These are phyloP conservation scores for Hura crepitans DNA, from an alignment of 441 rosid species.

Conservation along the genomic window DNA sequence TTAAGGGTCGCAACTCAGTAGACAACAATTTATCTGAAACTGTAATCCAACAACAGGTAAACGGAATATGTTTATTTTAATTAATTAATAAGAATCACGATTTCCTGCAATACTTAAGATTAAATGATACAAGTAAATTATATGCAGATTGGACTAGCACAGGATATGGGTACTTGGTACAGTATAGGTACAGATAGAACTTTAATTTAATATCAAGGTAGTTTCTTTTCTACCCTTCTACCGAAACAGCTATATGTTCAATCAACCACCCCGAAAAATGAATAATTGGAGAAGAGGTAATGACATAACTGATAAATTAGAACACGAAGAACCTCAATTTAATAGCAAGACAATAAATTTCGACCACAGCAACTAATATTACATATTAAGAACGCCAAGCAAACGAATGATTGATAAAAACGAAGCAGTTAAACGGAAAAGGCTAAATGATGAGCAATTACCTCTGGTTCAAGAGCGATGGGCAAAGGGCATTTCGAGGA, in stretches of 20 bases:
- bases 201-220: neutral
- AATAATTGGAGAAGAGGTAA: neutral
- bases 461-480: slow-evolving; percentile 27
- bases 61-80: too few relatives aligned
- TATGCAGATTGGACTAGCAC: too few relatives aligned
- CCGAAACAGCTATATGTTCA: neutral
- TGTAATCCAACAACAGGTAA: too few relatives aligned
- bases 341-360: neutral
- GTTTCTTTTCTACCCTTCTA: neutral
- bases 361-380: neutral
- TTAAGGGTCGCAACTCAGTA: too few relatives aligned
- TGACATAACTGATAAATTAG: neutral
- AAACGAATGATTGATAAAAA: neutral
- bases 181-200: too few relatives aligned
- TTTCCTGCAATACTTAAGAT: too few relatives aligned
- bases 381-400: neutral
- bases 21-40: too few relatives aligned
- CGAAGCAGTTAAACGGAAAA: neutral
- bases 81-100: too few relatives aligned
- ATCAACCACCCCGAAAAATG: neutral
- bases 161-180: too few relatives aligned
- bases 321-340: neutral
- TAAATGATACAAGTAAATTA: too few relatives aligned
- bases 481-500: slow-evolving; percentile 20
- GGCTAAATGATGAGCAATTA: neutral